These are phyloP conservation scores for Paraphaeosphaeria minitans DNA, from an alignment of 2,329 filamentous ascomycete species.

Conservation along the genomic window DNA sequence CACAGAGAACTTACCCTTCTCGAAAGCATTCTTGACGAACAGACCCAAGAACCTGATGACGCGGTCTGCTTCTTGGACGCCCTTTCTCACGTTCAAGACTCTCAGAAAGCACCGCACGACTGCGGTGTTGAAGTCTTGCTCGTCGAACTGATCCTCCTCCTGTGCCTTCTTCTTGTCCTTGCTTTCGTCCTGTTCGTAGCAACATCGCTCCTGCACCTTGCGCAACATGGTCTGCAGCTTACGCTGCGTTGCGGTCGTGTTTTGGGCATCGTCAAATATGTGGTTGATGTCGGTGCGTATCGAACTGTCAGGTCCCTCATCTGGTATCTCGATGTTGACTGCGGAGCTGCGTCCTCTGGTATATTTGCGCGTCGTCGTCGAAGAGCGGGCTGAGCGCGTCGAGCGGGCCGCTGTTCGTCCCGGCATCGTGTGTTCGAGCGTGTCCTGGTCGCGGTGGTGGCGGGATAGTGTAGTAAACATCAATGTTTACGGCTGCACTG, in stretches of 20 bases:
- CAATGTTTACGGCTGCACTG: constrained; percentile 14
- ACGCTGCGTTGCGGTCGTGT: constrained; percentile 85
- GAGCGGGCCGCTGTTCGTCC: constrained; percentile 53
- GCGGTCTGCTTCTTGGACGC: constrained; percentile 84
- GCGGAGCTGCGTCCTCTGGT: constrained; percentile 48
- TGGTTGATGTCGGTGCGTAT: constrained; percentile 74
- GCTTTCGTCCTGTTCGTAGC: constrained; percentile 58
- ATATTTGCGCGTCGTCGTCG: constrained; percentile 50
- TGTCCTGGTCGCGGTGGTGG: constrained; percentile 12
- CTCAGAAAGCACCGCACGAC: constrained; percentile 81
- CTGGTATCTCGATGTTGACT: constrained; percentile 60
- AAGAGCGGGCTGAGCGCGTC: constrained; percentile 47
- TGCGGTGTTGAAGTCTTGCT: constrained; percentile 86
- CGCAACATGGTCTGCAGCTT: constrained; percentile 87
- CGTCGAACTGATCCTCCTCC: constrained; percentile 71
- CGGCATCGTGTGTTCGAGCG: constrained; percentile 47
- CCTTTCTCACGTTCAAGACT: constrained; percentile 87
- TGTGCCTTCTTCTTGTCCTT: constrained; percentile 50
- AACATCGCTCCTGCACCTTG: constrained; percentile 87
- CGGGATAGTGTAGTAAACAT: too few species aligned
- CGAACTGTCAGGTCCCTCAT: constrained; percentile 72
- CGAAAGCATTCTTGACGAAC: constrained; percentile 73
- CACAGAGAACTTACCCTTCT: constrained; percentile 56
- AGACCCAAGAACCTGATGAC: constrained; percentile 84
- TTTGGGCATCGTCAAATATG: constrained; percentile 69